phyloP scores from a whole-genome alignment of 179 eudicot species.

The Beta lomatogona region DNA sequence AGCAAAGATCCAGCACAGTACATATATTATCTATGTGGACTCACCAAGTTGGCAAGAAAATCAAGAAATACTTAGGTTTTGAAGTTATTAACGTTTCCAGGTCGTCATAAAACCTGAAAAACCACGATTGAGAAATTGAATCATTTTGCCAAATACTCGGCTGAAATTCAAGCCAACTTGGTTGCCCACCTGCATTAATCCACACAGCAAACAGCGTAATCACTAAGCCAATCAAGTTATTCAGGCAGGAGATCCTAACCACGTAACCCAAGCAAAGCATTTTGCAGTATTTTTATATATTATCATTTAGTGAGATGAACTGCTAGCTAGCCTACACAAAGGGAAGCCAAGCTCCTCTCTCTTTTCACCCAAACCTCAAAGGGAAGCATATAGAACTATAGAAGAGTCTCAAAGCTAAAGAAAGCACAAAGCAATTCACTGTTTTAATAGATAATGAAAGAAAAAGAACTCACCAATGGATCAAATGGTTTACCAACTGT shows the following conservation, averaged over 20 bases:
- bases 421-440: not conserved
- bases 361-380: not conserved
- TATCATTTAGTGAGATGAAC: not conserved
- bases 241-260: constrained; percentile 2
- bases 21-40: constrained; percentile 30
- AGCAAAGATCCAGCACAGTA: constrained; percentile 8
- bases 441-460: not conserved
- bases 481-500: constrained; percentile 73
- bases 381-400: not conserved
- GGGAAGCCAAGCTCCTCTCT: not conserved
- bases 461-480: constrained; percentile 64
- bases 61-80: constrained; percentile 37
- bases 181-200: constrained; percentile 63
- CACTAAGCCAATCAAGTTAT: constrained; percentile 28
- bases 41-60: constrained; percentile 77
- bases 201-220: constrained; percentile 42
- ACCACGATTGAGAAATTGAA: constrained; percentile 51
- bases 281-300: not conserved
- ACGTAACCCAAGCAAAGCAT: not conserved
- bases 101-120: constrained; percentile 67
- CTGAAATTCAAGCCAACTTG: constrained; percentile 80
- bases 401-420: not conserved
- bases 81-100: constrained; percentile 53
- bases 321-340: not conserved
- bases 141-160: constrained; percentile 58